Evolutionary conservation across 306 rosid species (phyloP).

Genomic region (Sicyos baderoa): DNA sequence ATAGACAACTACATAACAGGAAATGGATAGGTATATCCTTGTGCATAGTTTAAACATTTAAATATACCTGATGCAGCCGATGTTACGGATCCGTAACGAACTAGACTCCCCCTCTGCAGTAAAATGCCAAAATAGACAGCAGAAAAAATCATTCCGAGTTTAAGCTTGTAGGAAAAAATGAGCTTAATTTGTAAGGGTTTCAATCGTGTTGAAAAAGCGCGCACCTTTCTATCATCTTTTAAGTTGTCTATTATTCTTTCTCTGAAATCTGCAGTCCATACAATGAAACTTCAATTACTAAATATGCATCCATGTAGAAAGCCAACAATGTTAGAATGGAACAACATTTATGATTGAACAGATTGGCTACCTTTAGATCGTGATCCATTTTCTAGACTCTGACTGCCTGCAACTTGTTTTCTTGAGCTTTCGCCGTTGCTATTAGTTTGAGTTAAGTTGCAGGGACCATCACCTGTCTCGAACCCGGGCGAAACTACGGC

Average conservation of each 20-base stretch:
- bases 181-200: not conserved
- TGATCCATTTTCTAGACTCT: constrained; percentile 45
- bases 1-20: not conserved
- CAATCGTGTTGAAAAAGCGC: constrained; percentile 14
- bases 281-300: constrained; percentile 17
- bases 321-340: not conserved
- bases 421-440: constrained; percentile 56
- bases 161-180: constrained; percentile 15
- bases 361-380: constrained; percentile 56
- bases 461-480: constrained; percentile 81
- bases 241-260: constrained; percentile 69
- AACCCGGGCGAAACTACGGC: constrained; percentile 74
- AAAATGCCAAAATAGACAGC: constrained; percentile 22
- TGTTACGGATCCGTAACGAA: constrained; percentile 70
- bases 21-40: not conserved
- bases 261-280: constrained; percentile 64
- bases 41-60: not conserved
- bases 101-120: constrained; percentile 54
- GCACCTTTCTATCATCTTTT: constrained; percentile 78
- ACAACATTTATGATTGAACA: not conserved
- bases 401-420: constrained; percentile 53
- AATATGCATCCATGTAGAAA: constrained; percentile 3
- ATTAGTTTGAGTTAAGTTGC: constrained; percentile 64
- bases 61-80: constrained; percentile 67
- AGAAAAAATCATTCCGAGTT: not conserved